Evolutionary conservation across 371 early-diverging fungal species (phyloP), one percentile per base, ranked within the genome.

Genomic region (Rhizomucor miehei): DNA sequence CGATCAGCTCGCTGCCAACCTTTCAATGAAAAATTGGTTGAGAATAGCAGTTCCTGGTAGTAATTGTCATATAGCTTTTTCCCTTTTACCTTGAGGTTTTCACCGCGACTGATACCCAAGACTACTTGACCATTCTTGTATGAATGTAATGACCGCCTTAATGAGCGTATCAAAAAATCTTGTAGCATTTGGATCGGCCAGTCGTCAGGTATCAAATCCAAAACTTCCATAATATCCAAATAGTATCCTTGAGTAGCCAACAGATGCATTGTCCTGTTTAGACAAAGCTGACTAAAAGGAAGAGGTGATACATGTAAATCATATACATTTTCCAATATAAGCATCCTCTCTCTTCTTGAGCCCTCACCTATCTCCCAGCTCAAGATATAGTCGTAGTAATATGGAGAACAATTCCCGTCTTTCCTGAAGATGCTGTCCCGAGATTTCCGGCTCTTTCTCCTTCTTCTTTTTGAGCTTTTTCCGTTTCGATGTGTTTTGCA

Each of bases 111-210:
- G 44, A 88, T 47, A 0, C 81, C 79, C 34, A 81, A 68, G 11
- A 80, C 67, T 40, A 89, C 63, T 54, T 84, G 73, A 13, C 75
- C 69, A 49, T 86, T 80, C 12, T 79, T 78, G 23, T 66, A 73
- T 0, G 71, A 75, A 46, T 84, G 77, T 16, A 79, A 56, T 13
- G 71, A 75, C 52, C 73, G 69, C 44, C 86, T 67, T 21, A 86
- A 44, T 2, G 87, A 80, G 11, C 77, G 58, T 13, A 71, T 53
- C 11, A 89, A 56, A 48, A 84, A 89, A 12, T 74, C 62, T 51
- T 78, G 75, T 0, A 88, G 60, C 52, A 78, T 57, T 19, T 81
- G 73, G 19, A 89, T 55, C 0, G 89, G 75, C 89, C 88, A 89
- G 37, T 72, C 67, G 38, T 81, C 77, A 1, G 89, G 88, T 37